These are phyloP conservation scores for Eucalyptus polybractea DNA, from an alignment of 345 rosid genomes.

Conservation along the genomic window DNA sequence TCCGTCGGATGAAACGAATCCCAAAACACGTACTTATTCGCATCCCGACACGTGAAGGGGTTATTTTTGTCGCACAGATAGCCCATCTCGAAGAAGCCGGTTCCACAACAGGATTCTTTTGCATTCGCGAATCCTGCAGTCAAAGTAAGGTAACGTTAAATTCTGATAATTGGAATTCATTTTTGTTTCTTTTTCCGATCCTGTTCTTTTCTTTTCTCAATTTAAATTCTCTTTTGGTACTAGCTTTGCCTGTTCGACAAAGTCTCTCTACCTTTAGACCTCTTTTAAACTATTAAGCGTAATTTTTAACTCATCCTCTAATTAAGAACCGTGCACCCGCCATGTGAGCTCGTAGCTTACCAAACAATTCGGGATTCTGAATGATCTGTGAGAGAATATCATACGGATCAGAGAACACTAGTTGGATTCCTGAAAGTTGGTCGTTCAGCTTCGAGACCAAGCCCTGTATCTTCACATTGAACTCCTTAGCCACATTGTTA, in stretches of 20 bases:
- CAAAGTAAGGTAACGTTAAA: neutral
- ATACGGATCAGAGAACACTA: slow-evolving; percentile 32
- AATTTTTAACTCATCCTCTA: neutral
- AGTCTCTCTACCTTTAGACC: neutral
- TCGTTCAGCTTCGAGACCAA: slow-evolving; percentile 18
- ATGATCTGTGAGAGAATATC: slow-evolving; percentile 31
- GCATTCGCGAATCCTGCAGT: slow-evolving; percentile 45
- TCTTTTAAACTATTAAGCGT: neutral
- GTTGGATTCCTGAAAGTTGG: slow-evolving; percentile 32
- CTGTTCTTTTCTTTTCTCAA: neutral
- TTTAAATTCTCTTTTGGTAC: neutral
- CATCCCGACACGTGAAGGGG: slow-evolving; percentile 54
- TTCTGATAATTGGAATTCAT: neutral
- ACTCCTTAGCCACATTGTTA: slow-evolving; percentile 48
- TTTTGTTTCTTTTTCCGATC: neutral
- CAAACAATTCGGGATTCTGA: slow-evolving; percentile 32
- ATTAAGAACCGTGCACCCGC: neutral
- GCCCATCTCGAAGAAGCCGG: slow-evolving; percentile 55
- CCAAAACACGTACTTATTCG: slow-evolving; percentile 47
- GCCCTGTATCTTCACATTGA: slow-evolving; percentile 31
- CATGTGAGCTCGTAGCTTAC: slow-evolving; percentile 13
- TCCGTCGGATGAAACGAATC: slow-evolving; percentile 71
- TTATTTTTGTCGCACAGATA: slow-evolving; percentile 35
- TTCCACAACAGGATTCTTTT: slow-evolving; percentile 55
- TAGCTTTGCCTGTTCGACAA: neutral